phyloP scores from a whole-genome alignment of 176 grass and related monocot species.

The Oryza glaberrima region DNA sequence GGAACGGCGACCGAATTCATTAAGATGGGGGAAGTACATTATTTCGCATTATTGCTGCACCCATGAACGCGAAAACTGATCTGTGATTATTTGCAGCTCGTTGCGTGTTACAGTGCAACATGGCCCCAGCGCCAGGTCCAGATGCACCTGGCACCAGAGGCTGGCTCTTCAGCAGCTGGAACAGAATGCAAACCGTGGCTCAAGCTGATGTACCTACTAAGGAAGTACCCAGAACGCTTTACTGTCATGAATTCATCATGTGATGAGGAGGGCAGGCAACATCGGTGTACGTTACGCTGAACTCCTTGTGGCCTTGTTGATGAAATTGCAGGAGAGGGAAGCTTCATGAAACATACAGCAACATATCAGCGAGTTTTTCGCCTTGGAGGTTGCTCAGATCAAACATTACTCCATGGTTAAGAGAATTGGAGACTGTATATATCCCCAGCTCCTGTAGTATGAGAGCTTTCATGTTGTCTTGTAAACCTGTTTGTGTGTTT shows the following conservation, averaged over 20 bases:
- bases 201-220: constrained; percentile 56
- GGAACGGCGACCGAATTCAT: no score
- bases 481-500: constrained; percentile 6
- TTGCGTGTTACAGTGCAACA: constrained; percentile 39
- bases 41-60: background rate
- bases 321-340: background rate
- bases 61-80: background rate
- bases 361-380: background rate
- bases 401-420: background rate
- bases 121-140: constrained; percentile 50
- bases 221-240: constrained; percentile 63
- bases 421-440: background rate
- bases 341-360: background rate
- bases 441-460: background rate
- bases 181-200: constrained; percentile 52
- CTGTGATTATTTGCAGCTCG: constrained; percentile 48
- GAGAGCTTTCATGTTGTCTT: background rate
- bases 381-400: background rate
- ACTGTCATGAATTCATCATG: constrained; percentile 40
- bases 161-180: constrained; percentile 37
- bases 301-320: constrained; percentile 15
- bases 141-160: constrained; percentile 54
- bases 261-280: constrained; percentile 43
- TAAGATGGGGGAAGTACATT: no score
- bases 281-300: constrained; percentile 53